Conservation (phyloP, 345 rosid species). For the Kernera saxatilis region DNA sequence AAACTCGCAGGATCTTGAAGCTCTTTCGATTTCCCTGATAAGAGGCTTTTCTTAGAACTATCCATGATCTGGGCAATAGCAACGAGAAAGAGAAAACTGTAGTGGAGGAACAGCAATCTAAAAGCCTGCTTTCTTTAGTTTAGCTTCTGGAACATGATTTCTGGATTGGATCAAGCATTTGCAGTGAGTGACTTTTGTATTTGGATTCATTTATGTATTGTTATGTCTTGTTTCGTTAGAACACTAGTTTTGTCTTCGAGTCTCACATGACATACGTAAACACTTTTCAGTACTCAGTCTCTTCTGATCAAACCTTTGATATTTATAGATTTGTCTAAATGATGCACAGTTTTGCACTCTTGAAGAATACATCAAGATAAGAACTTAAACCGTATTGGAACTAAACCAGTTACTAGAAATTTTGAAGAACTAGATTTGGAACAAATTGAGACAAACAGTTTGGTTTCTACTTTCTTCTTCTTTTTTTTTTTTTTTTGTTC, state of each 20-base stretch:
- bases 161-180: conserved; percentile 18
- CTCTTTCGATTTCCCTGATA: neutral
- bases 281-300: conserved; percentile 1
- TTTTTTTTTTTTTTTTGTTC: too few species aligned
- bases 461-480: neutral
- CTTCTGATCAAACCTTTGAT: neutral
- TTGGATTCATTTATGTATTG: conserved; percentile 25
- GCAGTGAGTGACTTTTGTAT: conserved; percentile 1
- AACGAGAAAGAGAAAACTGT: neutral
- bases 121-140: conserved; percentile 16
- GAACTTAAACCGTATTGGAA: neutral
- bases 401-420: neutral
- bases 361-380: neutral
- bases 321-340: conserved; percentile 1
- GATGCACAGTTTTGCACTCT: neutral
- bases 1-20: conserved; percentile 25
- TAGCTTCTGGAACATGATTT: conserved; percentile 22
- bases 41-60: neutral
- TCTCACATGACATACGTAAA: conserved; percentile 1
- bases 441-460: neutral
- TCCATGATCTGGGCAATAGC: conserved; percentile 13
- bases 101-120: neutral
- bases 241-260: conserved; percentile 5
- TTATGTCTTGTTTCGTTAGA: conserved; percentile 21
- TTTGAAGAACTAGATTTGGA: neutral